phyloP scores from a whole-genome alignment of 2,329 filamentous ascomycete genomes.

The Clarireedia paspali region DNA sequence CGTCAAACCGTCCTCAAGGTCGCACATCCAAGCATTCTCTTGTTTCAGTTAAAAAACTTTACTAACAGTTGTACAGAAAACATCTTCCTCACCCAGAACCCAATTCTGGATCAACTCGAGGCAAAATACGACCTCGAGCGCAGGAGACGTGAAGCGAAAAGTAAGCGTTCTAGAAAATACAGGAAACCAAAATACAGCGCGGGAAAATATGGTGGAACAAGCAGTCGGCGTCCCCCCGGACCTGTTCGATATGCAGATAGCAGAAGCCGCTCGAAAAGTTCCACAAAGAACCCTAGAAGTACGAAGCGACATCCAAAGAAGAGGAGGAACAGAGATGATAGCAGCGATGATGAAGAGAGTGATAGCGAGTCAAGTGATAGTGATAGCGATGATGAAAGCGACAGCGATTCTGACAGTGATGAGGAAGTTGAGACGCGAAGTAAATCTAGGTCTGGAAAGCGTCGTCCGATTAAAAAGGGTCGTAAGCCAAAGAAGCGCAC shows the following conservation, averaged over 20 bases:
- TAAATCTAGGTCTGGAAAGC: neutral
- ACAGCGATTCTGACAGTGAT: neutral
- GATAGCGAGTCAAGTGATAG: neutral
- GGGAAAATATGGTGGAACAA: too few species aligned
- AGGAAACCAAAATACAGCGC: too few species aligned
- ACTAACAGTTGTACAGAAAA: too few species aligned
- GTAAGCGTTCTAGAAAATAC: too few species aligned
- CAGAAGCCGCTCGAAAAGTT: neutral
- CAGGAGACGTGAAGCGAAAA: too few species aligned
- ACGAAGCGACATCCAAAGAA: neutral
- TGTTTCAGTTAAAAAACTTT: too few species aligned
- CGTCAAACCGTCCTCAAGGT: too few species aligned
- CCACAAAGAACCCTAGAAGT: neutral
- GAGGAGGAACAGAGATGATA: neutral
- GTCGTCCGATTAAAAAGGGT: neutral
- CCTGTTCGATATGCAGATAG: neutral
- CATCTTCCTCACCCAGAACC: too few species aligned
- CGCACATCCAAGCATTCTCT: too few species aligned
- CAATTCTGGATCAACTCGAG: too few species aligned
- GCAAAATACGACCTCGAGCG: too few species aligned
- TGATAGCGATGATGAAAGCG: neutral
- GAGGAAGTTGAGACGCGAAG: neutral
- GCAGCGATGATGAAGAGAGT: neutral
- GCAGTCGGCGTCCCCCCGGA: neutral
- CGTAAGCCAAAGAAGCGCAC: neutral